A percentile compares a stretch with the other conserved stretches of the same genome.
Conservation (phyloP, 2,329 filamentous ascomycete species). For the Neonectria hederae region DNA sequence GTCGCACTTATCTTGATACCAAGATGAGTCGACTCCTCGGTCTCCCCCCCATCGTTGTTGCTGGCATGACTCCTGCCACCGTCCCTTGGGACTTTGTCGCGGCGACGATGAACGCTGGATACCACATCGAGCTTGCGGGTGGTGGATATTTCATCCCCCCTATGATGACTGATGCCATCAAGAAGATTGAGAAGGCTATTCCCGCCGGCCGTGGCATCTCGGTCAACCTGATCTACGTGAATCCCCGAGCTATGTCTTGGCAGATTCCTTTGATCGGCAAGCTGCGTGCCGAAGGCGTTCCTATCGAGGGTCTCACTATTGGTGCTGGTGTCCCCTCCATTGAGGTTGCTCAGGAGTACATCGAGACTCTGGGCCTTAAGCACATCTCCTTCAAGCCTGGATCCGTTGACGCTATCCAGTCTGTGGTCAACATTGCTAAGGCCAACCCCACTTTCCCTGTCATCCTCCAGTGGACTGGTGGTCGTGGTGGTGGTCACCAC, state of each 20-base stretch:
- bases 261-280: constrained; percentile 86
- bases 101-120: constrained; percentile 94
- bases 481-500: constrained; percentile 92
- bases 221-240: constrained; percentile 91
- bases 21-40: constrained; percentile 92
- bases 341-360: constrained; percentile 93
- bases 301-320: constrained; percentile 91
- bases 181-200: constrained; percentile 85
- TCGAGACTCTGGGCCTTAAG: constrained; percentile 89
- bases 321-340: constrained; percentile 94
- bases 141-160: constrained; percentile 89
- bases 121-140: constrained; percentile 89
- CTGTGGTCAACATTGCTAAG: constrained; percentile 91
- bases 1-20: constrained; percentile 92
- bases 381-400: constrained; percentile 96
- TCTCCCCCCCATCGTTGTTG: constrained; percentile 87
- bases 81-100: constrained; percentile 92
- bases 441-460: constrained; percentile 95
- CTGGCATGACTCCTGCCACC: constrained; percentile 92
- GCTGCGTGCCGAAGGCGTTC: constrained; percentile 84
- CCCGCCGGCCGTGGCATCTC: constrained; percentile 88
- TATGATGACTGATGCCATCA: constrained; percentile 83
- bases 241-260: constrained; percentile 89
- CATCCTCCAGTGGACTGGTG: constrained; percentile 93
- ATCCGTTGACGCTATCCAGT: constrained; percentile 86